Percentiles rank a stretch among this genome's conserved stretches.
Conservation (phyloP, 345 rosid genomes). For the Acer negundo region DNA sequence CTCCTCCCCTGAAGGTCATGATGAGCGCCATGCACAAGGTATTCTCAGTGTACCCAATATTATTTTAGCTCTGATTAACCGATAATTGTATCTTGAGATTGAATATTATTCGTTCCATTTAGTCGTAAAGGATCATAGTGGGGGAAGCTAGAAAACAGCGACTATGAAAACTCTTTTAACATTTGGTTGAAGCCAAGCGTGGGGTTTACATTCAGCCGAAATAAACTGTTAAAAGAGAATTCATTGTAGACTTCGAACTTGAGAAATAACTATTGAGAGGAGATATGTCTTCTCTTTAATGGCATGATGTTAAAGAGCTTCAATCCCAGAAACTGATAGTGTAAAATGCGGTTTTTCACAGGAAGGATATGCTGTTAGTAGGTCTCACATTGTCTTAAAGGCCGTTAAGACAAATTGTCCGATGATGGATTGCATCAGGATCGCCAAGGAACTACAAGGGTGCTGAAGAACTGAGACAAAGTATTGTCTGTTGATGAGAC, state of each 20-base stretch:
- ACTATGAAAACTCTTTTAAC: neutral
- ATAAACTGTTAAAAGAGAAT: neutral
- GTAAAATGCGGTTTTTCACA: constrained; percentile 23
- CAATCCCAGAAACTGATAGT: neutral
- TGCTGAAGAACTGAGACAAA: neutral
- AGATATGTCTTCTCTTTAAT: neutral
- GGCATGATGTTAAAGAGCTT: too few relatives aligned
- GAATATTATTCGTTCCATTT: neutral
- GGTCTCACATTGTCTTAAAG: constrained; percentile 73
- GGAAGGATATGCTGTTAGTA: constrained; percentile 80
- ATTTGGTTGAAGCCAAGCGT: neutral
- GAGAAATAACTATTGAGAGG: neutral
- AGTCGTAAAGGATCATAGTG: neutral
- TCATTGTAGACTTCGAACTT: neutral
- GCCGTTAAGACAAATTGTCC: constrained; percentile 79
- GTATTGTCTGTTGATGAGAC: neutral
- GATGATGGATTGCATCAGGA: constrained; percentile 54
- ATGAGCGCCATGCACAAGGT: constrained; percentile 60
- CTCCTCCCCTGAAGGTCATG: constrained; percentile 68
- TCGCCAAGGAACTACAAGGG: constrained; percentile 46
- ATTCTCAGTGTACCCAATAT: neutral
- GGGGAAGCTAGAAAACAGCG: neutral
- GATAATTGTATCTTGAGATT: neutral
- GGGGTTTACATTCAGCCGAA: neutral
- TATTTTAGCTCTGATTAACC: neutral